Evolutionary conservation across 1,139 yeast genomes (phyloP), one percentile per base, ranked within the genome.

Genomic region (Taiozyma sp.): DNA sequence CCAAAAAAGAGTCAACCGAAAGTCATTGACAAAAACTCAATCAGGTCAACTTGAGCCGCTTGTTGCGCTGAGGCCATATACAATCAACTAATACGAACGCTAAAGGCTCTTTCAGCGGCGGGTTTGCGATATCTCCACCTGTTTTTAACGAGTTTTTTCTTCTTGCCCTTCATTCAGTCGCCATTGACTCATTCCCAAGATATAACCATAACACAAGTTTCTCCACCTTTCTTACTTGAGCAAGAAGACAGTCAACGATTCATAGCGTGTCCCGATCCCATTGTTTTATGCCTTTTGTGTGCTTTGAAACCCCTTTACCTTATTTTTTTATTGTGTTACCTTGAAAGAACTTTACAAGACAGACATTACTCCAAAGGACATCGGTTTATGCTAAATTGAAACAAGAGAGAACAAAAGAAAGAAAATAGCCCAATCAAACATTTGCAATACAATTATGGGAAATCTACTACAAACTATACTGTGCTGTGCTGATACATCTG

Each of bases 401-500:
- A 10, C 8, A 26, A 32, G 4, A 14, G 34, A 32, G 14, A n/a
- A n/a, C 6, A n/a, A n/a, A 32, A 32, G 19, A 32, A 14, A 14
- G 35, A 32, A 24, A 2, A 24, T 6, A 24, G 2, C 26, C n/a
- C n/a, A 14, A 32, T 32, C 35, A 32, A 6, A 32, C 35, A 32
- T 32, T 32, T n/a, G 14, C 35, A 32, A 32, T 19, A 37, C 41
- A 37, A 44, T 37, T 46, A 54, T 54, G 56, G 55, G 51, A 30
- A 50, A 44, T 40, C 35, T 54, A 37, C 43, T 54, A 6, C 48
- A 54, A 30, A 45, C 55, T 6, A 50, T 55, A 26, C 47, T 55
- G 41, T 55, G 58, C 50, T 55, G 58, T 48, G 45, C 49, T 37
- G 54, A 54, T 35, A 53, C 47, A 21, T 47, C 55, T 45, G 51